Base-by-base conservation (phyloP, 192 early-diverging fungal species). In the Obelidium mucronatum region DNA sequence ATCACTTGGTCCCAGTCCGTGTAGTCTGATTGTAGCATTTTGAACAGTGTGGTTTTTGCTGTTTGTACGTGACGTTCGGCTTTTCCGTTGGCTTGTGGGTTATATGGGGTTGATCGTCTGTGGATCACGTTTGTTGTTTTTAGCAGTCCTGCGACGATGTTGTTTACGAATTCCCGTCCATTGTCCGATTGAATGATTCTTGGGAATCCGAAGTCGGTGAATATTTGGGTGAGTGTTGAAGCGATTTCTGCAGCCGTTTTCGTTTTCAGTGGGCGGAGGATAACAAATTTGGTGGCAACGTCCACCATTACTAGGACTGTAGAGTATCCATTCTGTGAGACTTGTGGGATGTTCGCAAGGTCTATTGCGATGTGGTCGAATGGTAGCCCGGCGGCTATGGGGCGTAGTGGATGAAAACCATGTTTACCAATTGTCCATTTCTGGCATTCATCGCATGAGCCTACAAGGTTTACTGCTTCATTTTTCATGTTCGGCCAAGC, bases 151-250 rank as follows among this genome's bases (percentile, higher is more conserved):
- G 28, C 44, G 15, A 88, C 19, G 39, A 77, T 30, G 40, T 52
- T 24, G 36, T 83, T 86, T 0, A 79, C 77, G 35, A 86, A 87
- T 51, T 87, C 86, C 40, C 63, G 78, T 17, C 85, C 85, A 67
- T 88, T 83, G 48, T 79, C 73, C 3, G 26, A 53, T 30, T 77
- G 83, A 2, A 82, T 63, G 22, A 78, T 68, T 34, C 26, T 22
- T 6, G 73, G 77, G 60, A 79, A 78, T 19, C 77, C 77, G 33
- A 78, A 51, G 48, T 51, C 48, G 48, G 11, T 15, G 48, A 51
- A 51, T 15, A 51, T 8, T 51, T 51, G 48, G 11, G 48, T 51
- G 8, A 51, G 22, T 51, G 48, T 51, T 22, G 8, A 22, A 51
- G 48, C 22, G 11, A 51, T 51, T 22, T 51, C 48, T 15, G 8